Evolutionary conservation across 768 basidiomycete species (phyloP), one percentile per base, ranked within the genome.

Genomic region (Fomitopsis serialis): DNA sequence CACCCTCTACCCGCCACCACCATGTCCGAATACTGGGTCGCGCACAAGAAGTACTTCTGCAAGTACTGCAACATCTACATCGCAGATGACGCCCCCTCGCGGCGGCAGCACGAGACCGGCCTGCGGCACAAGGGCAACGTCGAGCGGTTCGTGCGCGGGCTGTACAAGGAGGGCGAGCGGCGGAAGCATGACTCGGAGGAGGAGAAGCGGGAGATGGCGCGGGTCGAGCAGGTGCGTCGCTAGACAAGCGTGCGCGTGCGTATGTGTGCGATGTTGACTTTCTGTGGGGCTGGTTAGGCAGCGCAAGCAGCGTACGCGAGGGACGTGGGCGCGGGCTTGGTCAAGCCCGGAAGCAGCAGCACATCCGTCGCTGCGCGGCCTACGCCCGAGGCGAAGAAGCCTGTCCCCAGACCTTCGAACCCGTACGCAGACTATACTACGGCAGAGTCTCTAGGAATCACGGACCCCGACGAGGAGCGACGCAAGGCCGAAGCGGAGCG

Each of bases 21-120:
- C 32, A 94, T 93, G 92, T 85, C 84, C 60, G 92, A 94, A 68
- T 94, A 87, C 68, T 95, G 92, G 92, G 87, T 94, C 57, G 91
- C 91, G 23, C 84, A 89, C 68, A 93, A 94, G 71, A 87, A 84
- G 61, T 96, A 95, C 71, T 89, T 82, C 66, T 97, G 94, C 84
- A 93, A 94, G 67, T 98, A 98, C 75, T 98, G 97, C 74, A 89
- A 93, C 48, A 93, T 92, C 58, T 98, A 87, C 74, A 98, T 99
- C 56, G 82, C 93, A 49, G 97, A 99, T 72, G 96, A 99, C 76
- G 92, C 77, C 10, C 89, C 97, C 55, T 98, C 96, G 1, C 79
- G 90, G 48, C 77, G 81, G 58, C 92, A 92, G 50, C 97, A 99
- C 65, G 97, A 98, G 70, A 89, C 82, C 58, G 97, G 97, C 40